Percentiles rank a stretch among this genome's conserved stretches.
These are phyloP conservation scores for Plasmodium yoelii DNA, from an alignment of 169 alveolate genomes.

Conservation along the genomic window DNA sequence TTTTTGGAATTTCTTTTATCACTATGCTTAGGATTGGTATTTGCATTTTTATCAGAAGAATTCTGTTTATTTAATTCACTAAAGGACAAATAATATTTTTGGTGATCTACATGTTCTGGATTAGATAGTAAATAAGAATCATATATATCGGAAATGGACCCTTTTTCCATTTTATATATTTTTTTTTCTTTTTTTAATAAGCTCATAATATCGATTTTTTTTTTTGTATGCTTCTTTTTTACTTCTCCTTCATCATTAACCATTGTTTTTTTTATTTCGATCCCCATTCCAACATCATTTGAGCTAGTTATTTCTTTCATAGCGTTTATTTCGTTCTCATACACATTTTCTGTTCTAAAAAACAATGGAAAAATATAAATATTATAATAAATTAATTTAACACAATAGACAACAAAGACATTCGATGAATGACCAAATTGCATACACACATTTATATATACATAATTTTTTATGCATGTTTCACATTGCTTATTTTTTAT, in stretches of 20 bases:
- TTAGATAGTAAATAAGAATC: slow-evolving; percentile 50
- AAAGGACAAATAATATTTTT: slow-evolving; percentile 55
- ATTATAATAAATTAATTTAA: neutral
- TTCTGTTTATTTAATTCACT: slow-evolving; percentile 56
- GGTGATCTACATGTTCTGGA: slow-evolving; percentile 34
- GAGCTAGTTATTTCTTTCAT: slow-evolving; percentile 46
- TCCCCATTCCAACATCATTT: slow-evolving; percentile 9
- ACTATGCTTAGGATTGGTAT: slow-evolving; percentile 3
- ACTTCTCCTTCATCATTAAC: slow-evolving; percentile 1
- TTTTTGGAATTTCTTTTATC: neutral
- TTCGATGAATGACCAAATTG: too few species aligned
- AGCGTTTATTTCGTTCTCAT: slow-evolving; percentile 50
- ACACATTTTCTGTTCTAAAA: slow-evolving; percentile 70
- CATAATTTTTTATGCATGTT: too few species aligned
- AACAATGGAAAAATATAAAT: neutral
- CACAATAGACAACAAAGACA: too few species aligned
- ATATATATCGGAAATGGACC: slow-evolving; percentile 21
- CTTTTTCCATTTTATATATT: slow-evolving; percentile 18
- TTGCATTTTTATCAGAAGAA: slow-evolving; percentile 9
- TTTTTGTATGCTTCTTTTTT: neutral
- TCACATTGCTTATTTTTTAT: too few species aligned
- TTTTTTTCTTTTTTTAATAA: slow-evolving; percentile 45
- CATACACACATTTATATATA: too few species aligned
- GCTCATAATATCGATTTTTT: slow-evolving; percentile 52
- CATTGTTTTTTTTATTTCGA: neutral